phyloP scores from a whole-genome alignment of 2,329 filamentous ascomycete species.

The Ophiostoma novo-ulmi region DNA sequence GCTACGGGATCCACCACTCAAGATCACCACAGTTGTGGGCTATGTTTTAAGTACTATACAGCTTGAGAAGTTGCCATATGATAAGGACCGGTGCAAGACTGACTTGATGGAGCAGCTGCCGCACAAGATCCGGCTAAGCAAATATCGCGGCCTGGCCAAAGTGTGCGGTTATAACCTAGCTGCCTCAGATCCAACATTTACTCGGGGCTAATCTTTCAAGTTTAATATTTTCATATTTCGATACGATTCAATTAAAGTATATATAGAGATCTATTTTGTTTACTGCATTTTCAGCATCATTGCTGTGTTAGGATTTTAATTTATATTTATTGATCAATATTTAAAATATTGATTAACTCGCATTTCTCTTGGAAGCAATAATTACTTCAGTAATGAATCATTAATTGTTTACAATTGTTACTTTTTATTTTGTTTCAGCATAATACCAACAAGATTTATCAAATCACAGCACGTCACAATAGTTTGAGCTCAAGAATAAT shows the following conservation, averaged over 20 bases:
- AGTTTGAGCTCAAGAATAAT: neutral
- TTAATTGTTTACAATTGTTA: too few relatives aligned
- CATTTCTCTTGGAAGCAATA: too few relatives aligned
- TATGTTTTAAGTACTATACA: constrained; percentile 57
- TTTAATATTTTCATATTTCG: neutral
- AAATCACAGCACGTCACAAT: neutral
- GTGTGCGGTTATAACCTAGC: constrained; percentile 24
- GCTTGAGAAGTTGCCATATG: constrained; percentile 47
- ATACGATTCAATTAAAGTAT: neutral
- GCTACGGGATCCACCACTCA: constrained; percentile 57
- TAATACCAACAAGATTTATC: too few relatives aligned
- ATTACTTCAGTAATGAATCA: neutral
- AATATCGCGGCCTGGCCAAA: constrained; percentile 33
- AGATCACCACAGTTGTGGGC: constrained; percentile 48
- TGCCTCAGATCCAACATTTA: neutral
- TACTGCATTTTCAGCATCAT: neutral
- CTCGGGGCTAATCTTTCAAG: neutral
- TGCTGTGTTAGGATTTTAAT: too few relatives aligned
- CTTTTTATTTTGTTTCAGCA: too few relatives aligned
- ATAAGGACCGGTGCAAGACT: constrained; percentile 40
- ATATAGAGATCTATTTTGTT: neutral
- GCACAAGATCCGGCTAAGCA: constrained; percentile 23
- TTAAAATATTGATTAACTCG: too few relatives aligned
- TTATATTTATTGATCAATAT: too few relatives aligned
- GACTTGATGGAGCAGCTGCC: constrained; percentile 42